Conservation (phyloP, 1,139 yeast genomes). For the Torulaspora pretoriensis region DNA sequence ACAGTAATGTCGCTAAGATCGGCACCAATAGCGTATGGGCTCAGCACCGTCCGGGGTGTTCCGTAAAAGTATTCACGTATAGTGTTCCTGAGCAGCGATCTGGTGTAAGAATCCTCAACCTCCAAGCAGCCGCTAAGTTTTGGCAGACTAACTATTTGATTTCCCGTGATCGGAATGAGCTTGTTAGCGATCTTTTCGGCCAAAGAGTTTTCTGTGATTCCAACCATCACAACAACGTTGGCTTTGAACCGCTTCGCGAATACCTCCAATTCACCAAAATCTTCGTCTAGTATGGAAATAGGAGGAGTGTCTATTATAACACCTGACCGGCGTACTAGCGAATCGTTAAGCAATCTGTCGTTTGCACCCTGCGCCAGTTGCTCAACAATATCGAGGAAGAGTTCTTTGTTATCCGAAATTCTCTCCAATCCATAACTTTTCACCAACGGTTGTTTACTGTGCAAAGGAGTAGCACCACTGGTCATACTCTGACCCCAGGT, state of each 20-base stretch:
- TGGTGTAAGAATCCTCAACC: slow-evolving; percentile 60
- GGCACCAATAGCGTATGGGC: slow-evolving; percentile 68
- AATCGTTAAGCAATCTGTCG: slow-evolving; percentile 57
- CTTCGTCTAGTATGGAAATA: slow-evolving; percentile 47
- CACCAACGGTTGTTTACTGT: slow-evolving; percentile 83
- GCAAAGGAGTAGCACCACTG: slow-evolving; percentile 79
- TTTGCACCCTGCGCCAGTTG: slow-evolving; percentile 57
- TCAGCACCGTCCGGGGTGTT: slow-evolving; percentile 53
- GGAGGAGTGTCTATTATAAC: slow-evolving; percentile 80
- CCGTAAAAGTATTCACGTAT: slow-evolving; percentile 93
- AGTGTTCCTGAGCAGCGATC: slow-evolving; percentile 69
- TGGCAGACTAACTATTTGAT: slow-evolving; percentile 27
- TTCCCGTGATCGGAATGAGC: slow-evolving; percentile 15
- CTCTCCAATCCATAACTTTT: slow-evolving; percentile 72
- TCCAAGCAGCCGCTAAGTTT: slow-evolving; percentile 48
- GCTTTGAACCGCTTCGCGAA: slow-evolving; percentile 39
- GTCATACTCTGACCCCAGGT: slow-evolving; percentile 85
- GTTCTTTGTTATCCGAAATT: slow-evolving; percentile 53
- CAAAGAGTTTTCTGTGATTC: slow-evolving; percentile 46
- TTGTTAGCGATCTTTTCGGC: slow-evolving; percentile 39
- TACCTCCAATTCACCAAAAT: slow-evolving; percentile 36
- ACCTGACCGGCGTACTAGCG: slow-evolving; percentile 53
- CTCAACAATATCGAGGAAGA: slow-evolving; percentile 54
- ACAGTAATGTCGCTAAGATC: slow-evolving; percentile 49
- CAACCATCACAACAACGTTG: slow-evolving; percentile 54